These are phyloP conservation scores for Prunus mongolica DNA, from an alignment of 306 rosid genomes.

Conservation along the genomic window DNA sequence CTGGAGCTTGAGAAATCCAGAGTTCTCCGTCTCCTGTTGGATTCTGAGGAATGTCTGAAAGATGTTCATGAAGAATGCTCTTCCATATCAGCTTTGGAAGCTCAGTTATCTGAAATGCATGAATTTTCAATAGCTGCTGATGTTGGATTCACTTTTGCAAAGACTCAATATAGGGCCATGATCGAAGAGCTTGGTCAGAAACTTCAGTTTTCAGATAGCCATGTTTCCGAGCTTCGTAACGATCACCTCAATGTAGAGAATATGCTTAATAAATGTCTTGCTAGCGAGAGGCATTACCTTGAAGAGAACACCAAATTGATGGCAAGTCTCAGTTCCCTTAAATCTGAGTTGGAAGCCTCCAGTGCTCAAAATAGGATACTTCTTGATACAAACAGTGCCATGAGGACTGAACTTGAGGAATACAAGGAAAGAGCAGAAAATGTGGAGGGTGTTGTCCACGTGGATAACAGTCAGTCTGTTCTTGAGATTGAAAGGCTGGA, in stretches of 20 bases:
- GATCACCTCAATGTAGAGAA: conserved; percentile 53
- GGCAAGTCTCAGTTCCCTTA: conserved; percentile 49
- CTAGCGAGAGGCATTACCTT: conserved; percentile 43
- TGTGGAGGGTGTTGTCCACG: conserved; percentile 28
- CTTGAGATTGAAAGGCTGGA: conserved; percentile 65
- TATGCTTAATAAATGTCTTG: conserved; percentile 43
- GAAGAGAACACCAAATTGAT: conserved; percentile 63
- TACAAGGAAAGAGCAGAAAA: conserved; percentile 37
- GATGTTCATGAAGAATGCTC: conserved; percentile 49
- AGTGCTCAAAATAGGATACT: conserved; percentile 47
- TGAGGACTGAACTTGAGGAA: conserved; percentile 45
- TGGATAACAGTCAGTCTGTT: conserved; percentile 28
- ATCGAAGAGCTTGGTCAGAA: conserved; percentile 48
- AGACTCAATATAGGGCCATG: conserved; percentile 58
- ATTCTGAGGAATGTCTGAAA: conserved; percentile 57
- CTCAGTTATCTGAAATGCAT: conserved; percentile 61
- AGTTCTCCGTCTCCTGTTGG: conserved; percentile 38
- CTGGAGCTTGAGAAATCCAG: conserved; percentile 67
- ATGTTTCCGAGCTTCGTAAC: conserved; percentile 42
- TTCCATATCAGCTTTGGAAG: conserved; percentile 46
- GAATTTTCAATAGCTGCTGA: conserved; percentile 59
- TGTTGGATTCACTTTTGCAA: conserved; percentile 49
- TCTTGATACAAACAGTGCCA: conserved; percentile 42
- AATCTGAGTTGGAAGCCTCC: conserved; percentile 53
- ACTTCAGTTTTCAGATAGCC: conserved; percentile 42